Evolutionary conservation across 257 asterid species (phyloP).

Genomic region (Capsicum rhomboideum): DNA sequence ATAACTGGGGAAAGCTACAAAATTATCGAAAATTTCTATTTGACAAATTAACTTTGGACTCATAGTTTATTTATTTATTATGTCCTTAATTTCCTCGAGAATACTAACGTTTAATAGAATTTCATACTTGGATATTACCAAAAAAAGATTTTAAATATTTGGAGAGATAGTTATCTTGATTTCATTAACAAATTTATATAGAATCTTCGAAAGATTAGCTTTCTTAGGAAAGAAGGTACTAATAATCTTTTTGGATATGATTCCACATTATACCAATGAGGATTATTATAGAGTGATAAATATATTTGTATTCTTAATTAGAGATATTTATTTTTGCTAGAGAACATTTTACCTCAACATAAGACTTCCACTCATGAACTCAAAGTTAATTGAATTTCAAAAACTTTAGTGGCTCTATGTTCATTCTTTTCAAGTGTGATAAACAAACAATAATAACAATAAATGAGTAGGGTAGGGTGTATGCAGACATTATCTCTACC

Average conservation of each 20-base stretch:
- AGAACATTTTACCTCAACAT: neutral
- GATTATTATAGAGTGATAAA: neutral
- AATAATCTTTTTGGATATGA: neutral
- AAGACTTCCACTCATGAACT: no score
- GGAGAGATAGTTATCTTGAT: neutral
- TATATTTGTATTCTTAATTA: neutral
- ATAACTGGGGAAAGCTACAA: slow-evolving; percentile 17
- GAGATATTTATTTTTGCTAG: neutral
- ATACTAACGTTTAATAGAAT: neutral
- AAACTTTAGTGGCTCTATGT: neutral
- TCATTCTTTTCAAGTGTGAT: neutral
- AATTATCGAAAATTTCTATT: neutral
- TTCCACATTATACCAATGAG: neutral
- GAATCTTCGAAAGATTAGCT: neutral
- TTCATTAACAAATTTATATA: neutral
- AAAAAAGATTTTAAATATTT: neutral
- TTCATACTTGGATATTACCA: neutral
- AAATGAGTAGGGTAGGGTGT: no score
- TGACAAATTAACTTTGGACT: neutral
- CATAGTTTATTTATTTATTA: neutral
- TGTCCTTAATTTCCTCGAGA: neutral
- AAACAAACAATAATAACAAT: neutral
- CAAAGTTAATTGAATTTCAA: neutral
- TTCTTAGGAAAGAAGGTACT: neutral
- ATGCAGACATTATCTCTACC: no score